phyloP scores from a whole-genome alignment of 2,329 filamentous ascomycete species.

The Botryosphaeria dothidea region DNA sequence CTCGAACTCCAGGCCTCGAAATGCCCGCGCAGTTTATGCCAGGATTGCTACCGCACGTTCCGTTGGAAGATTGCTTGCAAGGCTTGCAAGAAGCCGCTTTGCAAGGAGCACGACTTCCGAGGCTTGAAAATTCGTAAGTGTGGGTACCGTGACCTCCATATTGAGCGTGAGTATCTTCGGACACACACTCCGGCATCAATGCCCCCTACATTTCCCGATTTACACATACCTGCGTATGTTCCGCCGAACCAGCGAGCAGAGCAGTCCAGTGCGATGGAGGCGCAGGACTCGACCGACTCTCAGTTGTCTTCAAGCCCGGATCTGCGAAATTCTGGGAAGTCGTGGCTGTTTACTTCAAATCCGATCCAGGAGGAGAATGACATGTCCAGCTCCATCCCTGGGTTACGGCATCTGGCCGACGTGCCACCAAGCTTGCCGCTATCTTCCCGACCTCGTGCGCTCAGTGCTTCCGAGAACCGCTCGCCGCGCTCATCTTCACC shows the following conservation, averaged over 20 bases:
- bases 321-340: constrained; percentile 2
- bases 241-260: constrained; percentile 7
- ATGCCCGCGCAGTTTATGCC: constrained; percentile 58
- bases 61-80: constrained; percentile 62
- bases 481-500: constrained; percentile 30
- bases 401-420: neutral
- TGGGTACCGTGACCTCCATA: constrained; percentile 56
- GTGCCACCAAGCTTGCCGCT: constrained; percentile 24
- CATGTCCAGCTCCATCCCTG: constrained; percentile 10
- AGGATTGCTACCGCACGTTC: constrained; percentile 59
- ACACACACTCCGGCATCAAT: constrained; percentile 25
- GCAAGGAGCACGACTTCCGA: constrained; percentile 61
- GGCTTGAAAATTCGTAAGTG: constrained; percentile 58
- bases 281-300: neutral
- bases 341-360: neutral
- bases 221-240: constrained; percentile 30
- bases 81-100: constrained; percentile 57
- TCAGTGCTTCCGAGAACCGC: constrained; percentile 39
- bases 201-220: neutral
- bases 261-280: constrained; percentile 7
- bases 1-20: constrained; percentile 45
- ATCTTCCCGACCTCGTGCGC: constrained; percentile 37
- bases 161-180: constrained; percentile 47
- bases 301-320: constrained; percentile 1
- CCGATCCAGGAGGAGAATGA: neutral